These are phyloP conservation scores for Halenospora varia DNA, from an alignment of 495 filamentous ascomycete genomes.

Conservation along the genomic window DNA sequence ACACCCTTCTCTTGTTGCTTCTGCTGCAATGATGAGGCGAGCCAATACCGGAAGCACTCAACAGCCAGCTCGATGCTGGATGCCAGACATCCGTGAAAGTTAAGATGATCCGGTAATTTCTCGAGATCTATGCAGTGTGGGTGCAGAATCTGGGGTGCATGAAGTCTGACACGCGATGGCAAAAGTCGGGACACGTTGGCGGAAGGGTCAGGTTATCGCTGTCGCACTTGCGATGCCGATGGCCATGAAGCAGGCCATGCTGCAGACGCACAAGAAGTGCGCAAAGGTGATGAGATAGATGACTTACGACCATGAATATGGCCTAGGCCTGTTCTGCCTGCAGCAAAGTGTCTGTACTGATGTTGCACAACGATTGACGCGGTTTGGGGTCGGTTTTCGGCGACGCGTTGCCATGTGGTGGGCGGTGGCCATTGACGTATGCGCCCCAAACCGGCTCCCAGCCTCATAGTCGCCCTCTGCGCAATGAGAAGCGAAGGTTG, in stretches of 20 bases:
- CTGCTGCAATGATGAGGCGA: not conserved
- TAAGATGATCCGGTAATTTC: not conserved
- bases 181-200: not conserved
- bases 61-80: not conserved
- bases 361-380: not conserved
- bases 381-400: not conserved
- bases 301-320: not conserved
- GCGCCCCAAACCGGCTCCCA: not conserved
- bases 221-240: not conserved
- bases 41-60: not conserved
- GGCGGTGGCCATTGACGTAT: not conserved
- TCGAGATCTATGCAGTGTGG: not conserved
- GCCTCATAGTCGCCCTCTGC: not conserved
- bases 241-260: not conserved
- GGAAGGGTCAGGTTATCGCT: not conserved
- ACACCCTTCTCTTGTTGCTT: not conserved
- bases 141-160: constrained; percentile 1
- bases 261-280: not conserved
- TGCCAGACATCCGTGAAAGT: not conserved
- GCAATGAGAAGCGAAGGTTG: not conserved
- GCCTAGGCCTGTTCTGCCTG: not conserved
- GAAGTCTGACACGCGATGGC: not conserved
- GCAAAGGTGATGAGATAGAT: not conserved
- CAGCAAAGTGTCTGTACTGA: not conserved
- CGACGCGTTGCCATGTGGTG: not conserved